Base-by-base conservation (phyloP, 805 yeast species). In the Saturnispora diversa region DNA sequence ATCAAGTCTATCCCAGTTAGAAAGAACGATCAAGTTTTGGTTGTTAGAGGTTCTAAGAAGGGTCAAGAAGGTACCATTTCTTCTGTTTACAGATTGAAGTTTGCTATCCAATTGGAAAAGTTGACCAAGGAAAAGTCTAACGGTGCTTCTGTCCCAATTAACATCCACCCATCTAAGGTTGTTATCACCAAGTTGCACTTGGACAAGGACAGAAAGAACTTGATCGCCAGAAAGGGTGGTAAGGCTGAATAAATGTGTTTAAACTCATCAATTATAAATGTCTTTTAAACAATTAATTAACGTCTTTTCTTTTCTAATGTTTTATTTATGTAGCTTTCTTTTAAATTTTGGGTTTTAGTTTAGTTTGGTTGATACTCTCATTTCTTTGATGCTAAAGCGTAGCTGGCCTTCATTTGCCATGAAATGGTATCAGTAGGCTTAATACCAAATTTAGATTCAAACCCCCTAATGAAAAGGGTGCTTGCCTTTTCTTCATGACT, bases 1-100 rank as follows among this genome's bases (percentile, higher is more conserved):
- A 75, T 92, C 74, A 86, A 80, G 68, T 75, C 97, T 59, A 74
- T 92, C 55, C 98, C 98, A 70, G 80, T 92, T 77, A 92, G 97
- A 82, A 83, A 84, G 74, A 94, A 88, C 61, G 98, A 92, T 69
- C 86, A 84, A 72, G 95, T 92, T 60, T 70, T 76, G 61, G 92
- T 92, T 65, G 90, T 83, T 69, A 90, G 98, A 75, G 98, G 98
- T 67, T 84, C 97, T 65, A 84, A 85, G 84, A 92, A 92, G 80
- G 98, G 97, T 70, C 87, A 90, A 62, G 98, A 90, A 78, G 98
- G 98, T 74, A 85, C 87, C 75, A 78, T 92, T 69, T 75, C 92
- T 58, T 83, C 95, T 55, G 97, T 90, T 59, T 92, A 92, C 96
- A 90, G 98, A 84, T 84, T 92, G 74, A 92, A 92, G 73, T 92